These are phyloP conservation scores for Hippophae gyantsensis DNA, from an alignment of 306 rosid genomes.

Conservation along the genomic window DNA sequence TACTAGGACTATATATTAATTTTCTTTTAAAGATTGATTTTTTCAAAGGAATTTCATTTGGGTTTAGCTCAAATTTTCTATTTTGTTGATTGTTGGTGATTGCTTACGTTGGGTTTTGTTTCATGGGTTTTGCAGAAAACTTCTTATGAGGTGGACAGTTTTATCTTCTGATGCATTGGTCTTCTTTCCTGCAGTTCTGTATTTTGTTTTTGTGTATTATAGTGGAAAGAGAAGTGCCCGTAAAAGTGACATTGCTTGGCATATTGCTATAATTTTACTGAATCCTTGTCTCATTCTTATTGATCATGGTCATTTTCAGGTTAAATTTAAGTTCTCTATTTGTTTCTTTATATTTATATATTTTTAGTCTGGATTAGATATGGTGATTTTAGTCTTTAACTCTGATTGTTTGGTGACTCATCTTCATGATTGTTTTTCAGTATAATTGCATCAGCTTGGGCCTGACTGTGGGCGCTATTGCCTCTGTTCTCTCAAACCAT, in stretches of 20 bases:
- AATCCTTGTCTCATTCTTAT: constrained; percentile 70
- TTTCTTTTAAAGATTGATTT: neutral
- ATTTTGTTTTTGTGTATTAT: constrained; percentile 46
- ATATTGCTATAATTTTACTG: constrained; percentile 48
- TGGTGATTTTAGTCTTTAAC: neutral
- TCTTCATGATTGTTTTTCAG: constrained; percentile 31
- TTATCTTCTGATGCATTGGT: constrained; percentile 73
- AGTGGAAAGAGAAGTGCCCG: constrained; percentile 23
- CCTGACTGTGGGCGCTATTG: constrained; percentile 65
- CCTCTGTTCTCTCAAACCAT: constrained; percentile 53
- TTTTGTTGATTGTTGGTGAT: neutral
- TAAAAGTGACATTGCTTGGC: constrained; percentile 59
- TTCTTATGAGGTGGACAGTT: constrained; percentile 95
- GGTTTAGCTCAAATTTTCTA: neutral
- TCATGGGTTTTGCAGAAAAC: constrained; percentile 46
- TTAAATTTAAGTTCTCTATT: constrained; percentile 13
- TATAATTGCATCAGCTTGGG: constrained; percentile 89
- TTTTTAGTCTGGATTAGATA: neutral
- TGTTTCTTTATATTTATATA: neutral
- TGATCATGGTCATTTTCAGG: constrained; percentile 94
- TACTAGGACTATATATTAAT: neutral
- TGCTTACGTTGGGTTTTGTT: neutral
- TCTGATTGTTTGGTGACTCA: neutral
- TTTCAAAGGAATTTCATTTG: neutral
- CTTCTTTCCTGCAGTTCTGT: constrained; percentile 74